Conservation (phyloP, 148 eudicot species). For the Nepenthes gracilis region DNA sequence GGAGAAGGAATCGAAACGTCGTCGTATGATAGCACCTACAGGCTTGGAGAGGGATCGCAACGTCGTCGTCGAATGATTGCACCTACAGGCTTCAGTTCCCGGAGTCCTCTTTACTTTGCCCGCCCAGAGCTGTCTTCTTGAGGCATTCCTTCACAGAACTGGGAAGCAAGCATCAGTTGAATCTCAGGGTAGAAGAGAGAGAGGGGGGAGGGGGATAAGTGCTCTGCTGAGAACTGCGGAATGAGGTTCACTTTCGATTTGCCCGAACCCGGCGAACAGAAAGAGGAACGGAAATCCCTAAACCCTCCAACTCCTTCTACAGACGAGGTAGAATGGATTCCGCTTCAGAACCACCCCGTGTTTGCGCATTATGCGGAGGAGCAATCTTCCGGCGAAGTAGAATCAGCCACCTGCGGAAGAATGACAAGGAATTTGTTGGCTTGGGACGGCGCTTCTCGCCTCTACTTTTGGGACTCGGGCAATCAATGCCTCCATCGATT, state of each 20-base stretch:
- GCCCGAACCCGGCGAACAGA: conserved; percentile 19
- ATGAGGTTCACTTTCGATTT: conserved; percentile 46
- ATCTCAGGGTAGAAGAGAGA: too few relatives aligned
- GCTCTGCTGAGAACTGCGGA: background rate
- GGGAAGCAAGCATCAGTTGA: too few relatives aligned
- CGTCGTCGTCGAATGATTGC: too few relatives aligned
- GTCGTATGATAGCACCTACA: too few relatives aligned
- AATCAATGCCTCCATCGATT: conserved; percentile 43
- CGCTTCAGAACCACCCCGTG: conserved; percentile 63
- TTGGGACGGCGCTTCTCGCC: conserved; percentile 83
- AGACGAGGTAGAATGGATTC: conserved; percentile 65
- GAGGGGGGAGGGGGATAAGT: too few relatives aligned
- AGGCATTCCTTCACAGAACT: too few relatives aligned
- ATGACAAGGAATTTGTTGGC: conserved; percentile 48
- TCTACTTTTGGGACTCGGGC: conserved; percentile 62
- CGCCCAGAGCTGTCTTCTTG: too few relatives aligned
- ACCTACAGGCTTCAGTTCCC: too few relatives aligned
- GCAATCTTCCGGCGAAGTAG: conserved; percentile 4
- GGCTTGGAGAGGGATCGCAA: too few relatives aligned
- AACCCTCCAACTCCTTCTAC: conserved; percentile 1
- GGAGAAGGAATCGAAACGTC: too few relatives aligned
- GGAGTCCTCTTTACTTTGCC: too few relatives aligned
- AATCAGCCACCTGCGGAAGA: background rate
- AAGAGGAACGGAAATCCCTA: background rate
- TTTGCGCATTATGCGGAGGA: conserved; percentile 21